Base-by-base conservation (phyloP, 116 monocot genomes). In the Dioscorea cayenensis region DNA sequence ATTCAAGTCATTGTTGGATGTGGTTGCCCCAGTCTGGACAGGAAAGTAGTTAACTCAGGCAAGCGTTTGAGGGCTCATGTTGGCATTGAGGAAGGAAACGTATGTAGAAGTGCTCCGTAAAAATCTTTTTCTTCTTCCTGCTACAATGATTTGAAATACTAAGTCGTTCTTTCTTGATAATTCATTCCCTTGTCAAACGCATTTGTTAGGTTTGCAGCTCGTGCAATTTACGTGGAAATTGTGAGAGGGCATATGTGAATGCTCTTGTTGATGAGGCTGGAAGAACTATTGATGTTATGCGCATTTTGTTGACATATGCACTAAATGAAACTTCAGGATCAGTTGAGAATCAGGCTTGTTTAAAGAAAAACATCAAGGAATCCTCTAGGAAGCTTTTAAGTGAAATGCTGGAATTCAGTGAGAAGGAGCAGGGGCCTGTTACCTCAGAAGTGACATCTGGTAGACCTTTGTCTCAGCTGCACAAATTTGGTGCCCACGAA, bases 41-140 rank as follows among this genome's bases (percentile, higher is more conserved):
- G 92, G 68, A 96, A 96, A 84, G 87, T 92, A 73, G 84, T 92
- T 52, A 96, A 92, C 76, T 96, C 96, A 23, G 90, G 84, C 64
- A 96, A 96, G 79, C 90, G 92, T 12, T 79, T 96, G 65, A 77
- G 96, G 67, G 87, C 92, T 83, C 77, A 85, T 84, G 82, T 96
- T n/a, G 90, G 92, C 60, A 84, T 92, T 75, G 75, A 88, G 9
- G 96, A 96, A 84, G 86, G 90, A 78, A 80, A 92, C 78, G 96
- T 96, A 79, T 36, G 62, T 73, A 28, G 67, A 75, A 70, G 37
- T 48, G 23, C 27, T 65, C 38, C 58, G 13, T 52, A 51, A 1
- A 35, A 35, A 60, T 20, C 37, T 69, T 37, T 68, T 66, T 9
- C 10, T 18, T n/a, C 66, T 10, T 19, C 60, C 7, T 49, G 17